Conservation (phyloP, 257 asterid genomes). For the Nicotiana knightiana region DNA sequence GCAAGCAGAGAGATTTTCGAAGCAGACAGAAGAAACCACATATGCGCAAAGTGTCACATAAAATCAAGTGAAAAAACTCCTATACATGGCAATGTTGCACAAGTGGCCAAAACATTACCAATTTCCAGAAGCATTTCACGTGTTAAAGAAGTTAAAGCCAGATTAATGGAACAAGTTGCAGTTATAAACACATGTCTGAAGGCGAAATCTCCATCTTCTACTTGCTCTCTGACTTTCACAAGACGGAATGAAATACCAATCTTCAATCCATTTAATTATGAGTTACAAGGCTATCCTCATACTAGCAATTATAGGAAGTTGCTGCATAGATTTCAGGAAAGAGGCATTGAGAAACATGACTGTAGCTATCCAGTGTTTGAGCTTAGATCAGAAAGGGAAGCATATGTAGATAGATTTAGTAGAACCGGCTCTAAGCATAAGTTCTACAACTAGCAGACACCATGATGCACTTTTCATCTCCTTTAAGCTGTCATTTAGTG, state of each 20-base stretch:
- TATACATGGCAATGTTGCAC: conserved; percentile 13
- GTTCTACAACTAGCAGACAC: not conserved
- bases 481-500: not conserved
- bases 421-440: not conserved
- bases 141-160: conserved; percentile 38
- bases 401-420: not conserved
- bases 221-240: not conserved
- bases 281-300: conserved; percentile 44
- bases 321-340: not conserved
- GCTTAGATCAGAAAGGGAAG: conserved; percentile 20
- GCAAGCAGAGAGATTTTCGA: conserved; percentile 44
- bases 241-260: conserved; percentile 33
- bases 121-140: conserved; percentile 10
- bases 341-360: not conserved
- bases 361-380: conserved; percentile 37
- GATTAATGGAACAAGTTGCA: conserved; percentile 40
- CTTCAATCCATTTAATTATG: conserved; percentile 54
- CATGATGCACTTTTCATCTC: not conserved
- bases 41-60: conserved; percentile 38
- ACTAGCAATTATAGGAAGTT: conserved; percentile 21
- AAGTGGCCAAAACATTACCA: conserved; percentile 14
- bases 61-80: conserved; percentile 4
- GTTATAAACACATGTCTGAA: conserved; percentile 53
- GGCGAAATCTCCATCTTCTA: conserved; percentile 30
- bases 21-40: conserved; percentile 26